Evolutionary conservation across 139 green algal species (phyloP).

Genomic region (Closterium sp.): DNA sequence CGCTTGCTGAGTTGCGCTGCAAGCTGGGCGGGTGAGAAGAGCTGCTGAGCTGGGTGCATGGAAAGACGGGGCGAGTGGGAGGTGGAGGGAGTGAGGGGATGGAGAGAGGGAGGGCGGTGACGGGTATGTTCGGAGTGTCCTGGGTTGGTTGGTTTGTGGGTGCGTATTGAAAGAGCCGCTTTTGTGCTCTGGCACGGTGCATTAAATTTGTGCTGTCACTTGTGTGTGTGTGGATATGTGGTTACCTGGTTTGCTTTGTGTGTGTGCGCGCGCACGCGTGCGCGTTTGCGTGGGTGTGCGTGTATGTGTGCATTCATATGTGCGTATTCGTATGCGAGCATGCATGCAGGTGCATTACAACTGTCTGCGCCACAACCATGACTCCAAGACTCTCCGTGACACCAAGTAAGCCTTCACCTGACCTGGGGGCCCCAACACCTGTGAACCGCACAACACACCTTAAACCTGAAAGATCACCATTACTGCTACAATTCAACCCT

Average conservation of each 20-base stretch:
- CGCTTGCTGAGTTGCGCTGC: too few species aligned
- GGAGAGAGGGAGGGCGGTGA: background rate
- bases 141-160: too few species aligned
- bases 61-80: background rate
- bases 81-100: background rate
- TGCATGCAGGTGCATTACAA: conserved; percentile 47
- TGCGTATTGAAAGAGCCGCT: too few species aligned
- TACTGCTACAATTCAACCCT: too few species aligned
- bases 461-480: too few species aligned
- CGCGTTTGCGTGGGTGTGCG: background rate
- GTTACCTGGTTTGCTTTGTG: background rate
- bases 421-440: too few species aligned
- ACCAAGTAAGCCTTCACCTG: background rate
- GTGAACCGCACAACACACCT: too few species aligned
- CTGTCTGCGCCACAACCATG: conserved; percentile 49
- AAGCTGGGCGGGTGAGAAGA: too few species aligned
- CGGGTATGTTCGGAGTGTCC: too few species aligned
- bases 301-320: background rate
- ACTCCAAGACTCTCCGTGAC: conserved; percentile 46
- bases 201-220: background rate
- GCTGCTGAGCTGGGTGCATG: too few species aligned
- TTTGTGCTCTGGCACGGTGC: too few species aligned
- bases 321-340: background rate
- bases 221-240: background rate
- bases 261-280: background rate